Conservation (phyloP, 768 basidiomycete species). For the Mycena filopes region DNA sequence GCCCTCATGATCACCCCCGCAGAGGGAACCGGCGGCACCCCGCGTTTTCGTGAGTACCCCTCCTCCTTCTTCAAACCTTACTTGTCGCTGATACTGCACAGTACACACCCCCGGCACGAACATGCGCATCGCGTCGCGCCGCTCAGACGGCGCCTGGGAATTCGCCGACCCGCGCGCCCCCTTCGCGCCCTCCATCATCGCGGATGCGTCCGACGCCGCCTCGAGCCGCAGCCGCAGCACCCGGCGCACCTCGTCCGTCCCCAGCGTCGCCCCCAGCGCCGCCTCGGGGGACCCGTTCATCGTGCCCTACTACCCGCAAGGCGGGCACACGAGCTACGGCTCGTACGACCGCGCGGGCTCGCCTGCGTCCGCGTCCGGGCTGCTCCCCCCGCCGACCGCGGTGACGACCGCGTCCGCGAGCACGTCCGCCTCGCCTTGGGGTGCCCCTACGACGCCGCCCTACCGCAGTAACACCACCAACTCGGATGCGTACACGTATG, state of each 20-base stretch:
- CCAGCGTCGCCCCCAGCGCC: background rate
- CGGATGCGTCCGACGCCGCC: conserved; percentile 20
- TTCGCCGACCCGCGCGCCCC: conserved; percentile 56
- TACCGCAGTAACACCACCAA: too few species aligned
- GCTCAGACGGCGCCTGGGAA: conserved; percentile 66
- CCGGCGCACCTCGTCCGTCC: conserved; percentile 18
- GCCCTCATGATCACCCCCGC: conserved; percentile 51
- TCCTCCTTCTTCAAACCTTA: background rate
- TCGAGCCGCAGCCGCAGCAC: conserved; percentile 16
- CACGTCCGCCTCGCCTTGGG: conserved; percentile 18
- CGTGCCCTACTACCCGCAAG: background rate
- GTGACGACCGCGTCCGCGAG: conserved; percentile 10
- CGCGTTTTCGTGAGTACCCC: conserved; percentile 51
- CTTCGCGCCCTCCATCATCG: conserved; percentile 46
- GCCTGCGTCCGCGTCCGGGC: too few species aligned
- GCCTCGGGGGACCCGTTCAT: too few species aligned
- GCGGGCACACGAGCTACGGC: conserved; percentile 4
- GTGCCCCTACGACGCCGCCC: conserved; percentile 25
- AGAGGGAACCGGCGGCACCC: conserved; percentile 43
- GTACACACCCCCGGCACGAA: conserved; percentile 63
- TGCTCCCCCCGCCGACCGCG: conserved; percentile 21
- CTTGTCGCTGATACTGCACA: conserved; percentile 33
- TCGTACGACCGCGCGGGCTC: conserved; percentile 2
- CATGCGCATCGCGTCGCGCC: conserved; percentile 67
- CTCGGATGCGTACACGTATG: too few species aligned